Evolutionary conservation across 192 early-diverging fungal genomes (phyloP), one percentile per base, ranked within the genome.

Genomic region (Entomortierella chlamydospora): DNA sequence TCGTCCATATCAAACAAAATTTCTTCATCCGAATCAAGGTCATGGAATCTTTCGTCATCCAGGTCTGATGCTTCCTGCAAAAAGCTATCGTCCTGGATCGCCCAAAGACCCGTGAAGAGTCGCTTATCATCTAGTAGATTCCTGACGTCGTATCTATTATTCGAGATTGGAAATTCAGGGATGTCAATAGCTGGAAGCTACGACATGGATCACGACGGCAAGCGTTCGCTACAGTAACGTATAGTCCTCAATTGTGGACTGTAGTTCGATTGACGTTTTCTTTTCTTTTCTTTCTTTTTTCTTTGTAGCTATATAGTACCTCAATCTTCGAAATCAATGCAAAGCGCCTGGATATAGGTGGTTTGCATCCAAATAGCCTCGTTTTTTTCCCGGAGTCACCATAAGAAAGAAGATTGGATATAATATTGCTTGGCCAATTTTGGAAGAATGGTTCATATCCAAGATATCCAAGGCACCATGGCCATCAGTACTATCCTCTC

Each of bases 1-100:
- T 88, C 87, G 31, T 84, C 76, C 85, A 89, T 83, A 15, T 81
- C 68, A 53, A 83, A 88, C 34, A 88, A 41, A 9, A 74, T 17
- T 45, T 90, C 89, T 52, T 88, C 88, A 33, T 89, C 88, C 13
- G 87, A 87, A 51, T 89, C 87, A 45, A 92, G 66, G 74, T 92
- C 91, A 17, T 34, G 57, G 70, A 82, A 92, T 28, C 91, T 86
- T 41, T 91, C 89, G 28, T 74, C 57, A 61, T 90, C 84, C 42
- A 64, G 15, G 6, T 79, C 33, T 22, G 31, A 31, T 18, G 33
- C 25, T 43, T 68, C 55, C 4, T 37, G 28, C 22, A 59, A 17
- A 70, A 64, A 62, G 1, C 58, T 5, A 15, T 74, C 33, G 41
- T 68, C 25, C 0, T 41, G 26, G 55, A 80, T 61, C 29, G 66